Conservation (phyloP, 148 eudicot genomes). For the Cornus florida region DNA sequence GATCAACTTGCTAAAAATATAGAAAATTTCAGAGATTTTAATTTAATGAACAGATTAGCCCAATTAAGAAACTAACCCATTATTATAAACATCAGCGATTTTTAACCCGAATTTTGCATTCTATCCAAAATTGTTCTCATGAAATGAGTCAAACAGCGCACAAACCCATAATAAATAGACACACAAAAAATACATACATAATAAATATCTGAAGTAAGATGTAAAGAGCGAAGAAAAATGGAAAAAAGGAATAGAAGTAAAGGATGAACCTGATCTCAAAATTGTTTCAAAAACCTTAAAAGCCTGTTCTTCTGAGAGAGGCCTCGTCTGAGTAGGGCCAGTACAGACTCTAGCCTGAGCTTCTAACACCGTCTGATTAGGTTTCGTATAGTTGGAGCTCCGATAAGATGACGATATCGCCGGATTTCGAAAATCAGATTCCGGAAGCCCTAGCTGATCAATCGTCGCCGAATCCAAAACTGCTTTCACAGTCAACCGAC, state of each 20-base stretch:
- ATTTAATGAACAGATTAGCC: neutral
- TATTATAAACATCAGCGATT: neutral
- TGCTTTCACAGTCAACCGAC: conserved; percentile 35
- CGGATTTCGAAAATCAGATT: conserved; percentile 48
- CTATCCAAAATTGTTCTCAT: neutral
- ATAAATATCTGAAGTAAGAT: no score
- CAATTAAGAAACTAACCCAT: neutral
- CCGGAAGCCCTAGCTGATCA: conserved; percentile 36
- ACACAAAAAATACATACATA: neutral
- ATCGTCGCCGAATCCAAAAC: conserved; percentile 35
- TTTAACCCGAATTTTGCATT: neutral
- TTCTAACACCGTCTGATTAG: conserved; percentile 83
- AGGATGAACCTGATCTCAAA: conserved; percentile 61
- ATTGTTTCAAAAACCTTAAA: conserved; percentile 73
- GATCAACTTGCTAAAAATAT: neutral
- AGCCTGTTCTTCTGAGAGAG: conserved; percentile 73
- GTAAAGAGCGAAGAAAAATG: neutral
- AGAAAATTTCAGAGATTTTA: no score
- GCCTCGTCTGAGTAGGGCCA: conserved; percentile 88
- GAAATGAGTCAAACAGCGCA: neutral
- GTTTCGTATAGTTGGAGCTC: conserved; percentile 39
- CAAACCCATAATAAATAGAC: neutral
- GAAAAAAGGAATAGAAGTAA: neutral
- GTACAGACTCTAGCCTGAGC: conserved; percentile 94
- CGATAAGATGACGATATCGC: conserved; percentile 67